Evolutionary conservation across 495 filamentous ascomycete species (phyloP), one percentile per base, ranked within the genome.

Genomic region (Haplographium delicatum): DNA sequence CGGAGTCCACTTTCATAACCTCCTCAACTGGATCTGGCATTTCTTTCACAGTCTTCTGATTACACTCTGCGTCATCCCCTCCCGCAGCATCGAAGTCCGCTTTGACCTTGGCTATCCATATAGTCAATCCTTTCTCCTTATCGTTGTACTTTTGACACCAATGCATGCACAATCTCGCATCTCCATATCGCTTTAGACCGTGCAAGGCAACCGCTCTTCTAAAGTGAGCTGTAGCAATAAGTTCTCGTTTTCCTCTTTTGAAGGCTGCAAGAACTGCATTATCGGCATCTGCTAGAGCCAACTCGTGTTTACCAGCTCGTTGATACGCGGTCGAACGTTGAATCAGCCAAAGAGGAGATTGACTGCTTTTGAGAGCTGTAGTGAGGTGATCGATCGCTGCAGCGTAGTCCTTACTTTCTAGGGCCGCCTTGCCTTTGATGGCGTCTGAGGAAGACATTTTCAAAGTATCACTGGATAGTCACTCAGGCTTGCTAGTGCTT

Each of bases 291-390:
- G 65, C 67, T 8, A 97, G 80, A 0, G 93, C 86, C 0, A 80
- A 68, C 61, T 57, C 31, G 28, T 67, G 55, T 28, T 73, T 35
- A 7, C 51, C 67, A 11, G 68, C 62, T 47, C 91, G 85, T 7
- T 88, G 78, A 60, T 88, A 84, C 23, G 90, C 89, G 9, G 83
- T 91, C 2, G 89, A 86, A 22, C 94, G 88, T 63, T 93, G 84
- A 53, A 95, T 80, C 54, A 93, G 86, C 78, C 94, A 97, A 50
- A 79, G 65, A 4, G 88, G 85, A 6, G 89, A 85, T 26, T 75
- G 79, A 5, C 75, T 73, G 27, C 68, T 64, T 23, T 72, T 57
- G 4, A 98, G 69, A n/a, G 91, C 93, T 39, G 74, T 69, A n/a
- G 90, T 87, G 55, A 88, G 88, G 56, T 84, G 72, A 6, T 67